Percentiles rank a stretch among this genome's conserved stretches.
Conservation (phyloP, 805 yeast genomes). For the Starmerella gropengiesseri region DNA sequence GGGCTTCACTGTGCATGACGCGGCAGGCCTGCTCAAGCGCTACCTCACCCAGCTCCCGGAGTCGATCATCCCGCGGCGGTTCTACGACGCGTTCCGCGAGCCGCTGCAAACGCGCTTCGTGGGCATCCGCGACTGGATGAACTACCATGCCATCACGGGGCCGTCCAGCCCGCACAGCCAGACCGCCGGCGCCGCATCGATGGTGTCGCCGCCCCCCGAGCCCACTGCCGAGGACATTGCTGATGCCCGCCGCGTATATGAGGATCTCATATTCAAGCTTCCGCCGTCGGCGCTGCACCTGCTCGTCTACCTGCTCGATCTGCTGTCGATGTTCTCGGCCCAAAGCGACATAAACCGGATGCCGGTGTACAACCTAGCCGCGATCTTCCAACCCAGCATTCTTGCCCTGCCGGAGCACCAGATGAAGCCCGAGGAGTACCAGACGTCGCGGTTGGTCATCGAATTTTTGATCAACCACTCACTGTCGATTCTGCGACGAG, state of each 20-base stretch:
- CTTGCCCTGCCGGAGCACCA: conserved; percentile 88
- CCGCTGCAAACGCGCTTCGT: conserved; percentile 51
- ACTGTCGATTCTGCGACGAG: conserved; percentile 54
- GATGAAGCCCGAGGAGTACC: conserved; percentile 85
- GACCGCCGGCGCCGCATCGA: not conserved
- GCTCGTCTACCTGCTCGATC: conserved; percentile 73
- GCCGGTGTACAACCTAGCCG: conserved; percentile 89
- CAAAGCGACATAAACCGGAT: conserved; percentile 69
- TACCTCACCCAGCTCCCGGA: conserved; percentile 82
- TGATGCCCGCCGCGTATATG: conserved; percentile 48
- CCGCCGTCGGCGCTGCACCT: conserved; percentile 75
- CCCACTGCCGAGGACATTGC: conserved; percentile 5
- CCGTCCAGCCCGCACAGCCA: not conserved
- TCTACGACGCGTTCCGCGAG: conserved; percentile 67
- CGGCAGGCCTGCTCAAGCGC: conserved; percentile 79
- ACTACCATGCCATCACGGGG: conserved; percentile 35
- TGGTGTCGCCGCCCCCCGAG: not conserved
- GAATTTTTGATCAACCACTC: conserved; percentile 84
- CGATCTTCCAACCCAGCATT: conserved; percentile 94
- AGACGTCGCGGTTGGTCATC: conserved; percentile 70
- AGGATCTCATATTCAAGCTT: conserved; percentile 51
- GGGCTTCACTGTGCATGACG: conserved; percentile 91
- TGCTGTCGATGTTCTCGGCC: conserved; percentile 73
- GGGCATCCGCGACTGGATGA: conserved; percentile 54
- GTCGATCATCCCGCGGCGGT: conserved; percentile 71